These are phyloP conservation scores for Geranomyces variabilis DNA, from an alignment of 192 early-diverging fungal species.

Conservation along the genomic window DNA sequence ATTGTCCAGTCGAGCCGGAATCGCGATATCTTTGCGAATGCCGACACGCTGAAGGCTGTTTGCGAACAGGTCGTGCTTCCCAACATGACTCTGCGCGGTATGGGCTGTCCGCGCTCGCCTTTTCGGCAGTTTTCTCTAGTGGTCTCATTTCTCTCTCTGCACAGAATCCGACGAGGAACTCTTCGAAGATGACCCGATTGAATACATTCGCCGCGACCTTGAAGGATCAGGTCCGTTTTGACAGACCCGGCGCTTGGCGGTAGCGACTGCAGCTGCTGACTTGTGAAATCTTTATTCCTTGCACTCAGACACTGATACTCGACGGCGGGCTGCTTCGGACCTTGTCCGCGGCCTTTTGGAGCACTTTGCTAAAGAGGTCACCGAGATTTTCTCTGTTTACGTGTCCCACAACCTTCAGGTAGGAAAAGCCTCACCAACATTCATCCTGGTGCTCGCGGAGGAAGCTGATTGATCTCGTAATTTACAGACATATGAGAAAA, in stretches of 20 bases:
- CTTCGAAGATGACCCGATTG: conserved; percentile 96
- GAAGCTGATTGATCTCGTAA: background rate
- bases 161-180: conserved; percentile 89
- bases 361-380: conserved; percentile 83
- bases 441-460: background rate
- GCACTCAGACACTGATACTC: conserved; percentile 77
- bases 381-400: conserved; percentile 78
- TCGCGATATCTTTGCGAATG: conserved; percentile 70
- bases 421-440: background rate
- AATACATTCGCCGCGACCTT: conserved; percentile 89
- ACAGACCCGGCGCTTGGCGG: background rate
- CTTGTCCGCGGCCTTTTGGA: conserved; percentile 90
- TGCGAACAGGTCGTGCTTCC: conserved; percentile 91
- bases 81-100: conserved; percentile 85
- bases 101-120: conserved; percentile 34
- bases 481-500: conserved; percentile 62
- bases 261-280: background rate
- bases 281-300: background rate
- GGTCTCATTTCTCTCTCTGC: conserved; percentile 38
- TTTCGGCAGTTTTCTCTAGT: conserved; percentile 1
- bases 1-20: conserved; percentile 79
- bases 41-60: conserved; percentile 74
- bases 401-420: conserved; percentile 40
- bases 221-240: conserved; percentile 60
- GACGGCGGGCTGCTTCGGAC: conserved; percentile 89